These are phyloP conservation scores for Penicillium sp. DNA, from an alignment of 2,329 filamentous ascomycete genomes.

Conservation along the genomic window DNA sequence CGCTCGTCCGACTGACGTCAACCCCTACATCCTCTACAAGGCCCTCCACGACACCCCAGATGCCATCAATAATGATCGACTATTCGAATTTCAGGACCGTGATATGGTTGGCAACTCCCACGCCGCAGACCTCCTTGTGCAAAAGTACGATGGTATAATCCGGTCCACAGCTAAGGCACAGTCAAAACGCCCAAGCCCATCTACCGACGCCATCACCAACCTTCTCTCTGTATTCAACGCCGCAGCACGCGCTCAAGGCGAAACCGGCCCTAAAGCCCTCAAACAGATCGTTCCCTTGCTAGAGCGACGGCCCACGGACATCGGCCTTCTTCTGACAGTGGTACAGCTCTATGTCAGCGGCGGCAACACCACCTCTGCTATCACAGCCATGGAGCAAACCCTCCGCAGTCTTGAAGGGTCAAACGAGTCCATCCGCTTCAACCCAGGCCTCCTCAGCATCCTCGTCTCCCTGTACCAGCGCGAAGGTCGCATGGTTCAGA, in stretches of 20 bases:
- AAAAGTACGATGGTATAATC: conserved; percentile 59
- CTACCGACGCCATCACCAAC: conserved; percentile 51
- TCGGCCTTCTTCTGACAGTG: conserved; percentile 75
- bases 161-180: conserved; percentile 53
- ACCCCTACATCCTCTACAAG: conserved; percentile 59
- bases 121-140: conserved; percentile 56
- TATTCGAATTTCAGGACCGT: conserved; percentile 58
- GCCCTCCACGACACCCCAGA: conserved; percentile 51
- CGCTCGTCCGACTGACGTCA: conserved; percentile 44
- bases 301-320: conserved; percentile 71
- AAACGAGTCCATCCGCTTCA: conserved; percentile 69
- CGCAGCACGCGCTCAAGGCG: conserved; percentile 62
- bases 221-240: conserved; percentile 65
- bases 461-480: conserved; percentile 74
- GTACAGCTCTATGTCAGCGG: conserved; percentile 75
- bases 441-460: conserved; percentile 79
- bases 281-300: conserved; percentile 67
- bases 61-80: conserved; percentile 50
- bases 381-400: conserved; percentile 72
- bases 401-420: conserved; percentile 68
- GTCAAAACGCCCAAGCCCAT: conserved; percentile 47
- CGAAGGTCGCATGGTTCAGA: conserved; percentile 69
- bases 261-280: conserved; percentile 64
- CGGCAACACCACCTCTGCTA: conserved; percentile 69
- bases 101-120: conserved; percentile 54